A percentile compares a stretch with the other conserved stretches of the same genome.
Conservation (phyloP, 768 basidiomycete species). For the Xanthoconium stramineum region DNA sequence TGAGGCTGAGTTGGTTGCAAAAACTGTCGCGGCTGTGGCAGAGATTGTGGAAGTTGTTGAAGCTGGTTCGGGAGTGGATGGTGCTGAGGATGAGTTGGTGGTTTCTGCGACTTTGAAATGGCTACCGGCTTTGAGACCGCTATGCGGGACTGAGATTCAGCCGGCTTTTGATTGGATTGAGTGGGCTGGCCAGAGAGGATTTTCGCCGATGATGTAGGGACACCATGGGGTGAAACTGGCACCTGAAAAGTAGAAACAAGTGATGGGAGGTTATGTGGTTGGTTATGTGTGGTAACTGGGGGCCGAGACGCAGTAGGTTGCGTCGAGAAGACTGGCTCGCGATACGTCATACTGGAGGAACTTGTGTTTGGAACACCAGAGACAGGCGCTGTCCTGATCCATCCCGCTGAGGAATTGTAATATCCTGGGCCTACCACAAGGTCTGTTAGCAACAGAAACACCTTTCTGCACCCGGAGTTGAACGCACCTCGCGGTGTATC, state of each 20-base stretch:
- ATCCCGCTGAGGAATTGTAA: background rate
- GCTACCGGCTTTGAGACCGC: background rate
- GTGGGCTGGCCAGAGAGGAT: background rate
- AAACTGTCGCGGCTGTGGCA: background rate
- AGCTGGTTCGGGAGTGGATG: background rate
- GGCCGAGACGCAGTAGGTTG: constrained; percentile 1
- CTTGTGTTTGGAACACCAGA: background rate
- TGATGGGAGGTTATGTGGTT: background rate
- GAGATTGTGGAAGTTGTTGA: background rate
- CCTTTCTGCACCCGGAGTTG: background rate
- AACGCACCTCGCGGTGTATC: constrained; percentile 10
- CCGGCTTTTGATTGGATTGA: background rate
- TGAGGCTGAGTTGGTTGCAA: background rate
- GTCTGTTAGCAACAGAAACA: background rate
- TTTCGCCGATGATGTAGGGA: background rate
- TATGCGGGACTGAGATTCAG: constrained; percentile 1
- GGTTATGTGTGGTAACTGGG: background rate
- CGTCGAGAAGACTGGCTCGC: background rate
- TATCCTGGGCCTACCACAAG: background rate
- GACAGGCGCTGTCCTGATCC: background rate
- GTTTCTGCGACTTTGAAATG: background rate
- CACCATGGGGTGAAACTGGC: constrained; percentile 3
- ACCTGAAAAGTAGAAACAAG: background rate
- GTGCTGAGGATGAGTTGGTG: constrained; percentile 1
- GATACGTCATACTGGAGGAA: background rate